Evolutionary conservation across 1,139 yeast species (phyloP), one percentile per base, ranked within the genome.

Genomic region (Ogataea hybrid): DNA sequence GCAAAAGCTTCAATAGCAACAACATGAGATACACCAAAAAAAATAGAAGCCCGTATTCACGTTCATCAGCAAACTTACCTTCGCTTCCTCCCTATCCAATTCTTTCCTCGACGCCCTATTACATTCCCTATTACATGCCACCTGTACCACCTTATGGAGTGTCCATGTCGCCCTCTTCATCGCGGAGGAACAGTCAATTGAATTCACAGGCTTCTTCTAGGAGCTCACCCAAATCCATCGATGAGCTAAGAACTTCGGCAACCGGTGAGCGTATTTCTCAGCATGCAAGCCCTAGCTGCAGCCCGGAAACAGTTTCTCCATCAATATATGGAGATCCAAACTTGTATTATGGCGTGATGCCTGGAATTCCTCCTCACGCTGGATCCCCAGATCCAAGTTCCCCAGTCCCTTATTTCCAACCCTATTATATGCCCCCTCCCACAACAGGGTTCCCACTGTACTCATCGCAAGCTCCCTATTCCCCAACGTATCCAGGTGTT

Each of bases 251-350:
- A 18, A 18, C 7, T 2, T 18, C 20, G 20, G 6, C 20, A 6
- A 18, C 20, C 2, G 20, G 20, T 6, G 20, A 18, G 20, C 20
- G 20, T 18, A 18, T 2, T 6, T 18, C 20, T 6, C 20, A 18
- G 5, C 20, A 18, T 18, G 20, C 7, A 18, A 18, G 20, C n/a
- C 22, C 21, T 29, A 11, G 11, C 14, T 9, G 22, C 14, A 29
- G 22, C 10, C 41, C 41, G 3, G 15, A 35, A 11, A 33, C 42
- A 5, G 40, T 48, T n/a, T 44, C 52, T 5, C 39, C 44, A 7
- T 44, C 49, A 10, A 16, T 39, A n/a, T 49, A 43, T 28, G 34
- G 45, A 34, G 52, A 46, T 25, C 49, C 47, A 3, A 40, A 29
- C 23, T 27, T 44, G 38, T 47, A 46, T 22, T 48, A 44, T 20